Evolutionary conservation across 768 basidiomycete genomes (phyloP).

Genomic region (Suillus subluteus): DNA sequence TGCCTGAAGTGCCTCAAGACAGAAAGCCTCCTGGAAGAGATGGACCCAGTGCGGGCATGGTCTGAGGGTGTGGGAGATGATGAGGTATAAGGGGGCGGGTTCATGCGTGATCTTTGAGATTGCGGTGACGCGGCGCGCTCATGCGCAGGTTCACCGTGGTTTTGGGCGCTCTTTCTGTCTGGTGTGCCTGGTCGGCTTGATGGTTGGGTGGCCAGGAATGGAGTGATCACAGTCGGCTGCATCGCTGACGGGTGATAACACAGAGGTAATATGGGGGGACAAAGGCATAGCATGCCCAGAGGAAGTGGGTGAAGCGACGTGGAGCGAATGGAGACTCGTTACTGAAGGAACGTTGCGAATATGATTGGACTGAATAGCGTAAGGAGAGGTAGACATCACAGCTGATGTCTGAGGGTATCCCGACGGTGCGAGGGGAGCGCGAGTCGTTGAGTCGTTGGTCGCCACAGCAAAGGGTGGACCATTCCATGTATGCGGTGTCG

Average conservation of each 20-base stretch:
- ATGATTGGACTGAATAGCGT: not conserved
- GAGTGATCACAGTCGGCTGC: conserved; percentile 25
- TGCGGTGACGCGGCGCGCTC: conserved; percentile 9
- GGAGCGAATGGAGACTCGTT: conserved; percentile 13
- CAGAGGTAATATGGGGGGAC: not conserved
- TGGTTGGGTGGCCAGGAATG: conserved; percentile 22
- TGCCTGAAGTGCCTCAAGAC: conserved; percentile 10
- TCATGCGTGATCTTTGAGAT: conserved; percentile 23
- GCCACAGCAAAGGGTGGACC: conserved; percentile 6
- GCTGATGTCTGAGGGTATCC: conserved; percentile 8
- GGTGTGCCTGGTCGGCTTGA: conserved; percentile 5
- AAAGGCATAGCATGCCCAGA: conserved; percentile 3
- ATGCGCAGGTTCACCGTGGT: conserved; percentile 4
- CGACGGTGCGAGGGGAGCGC: not conserved
- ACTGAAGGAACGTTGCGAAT: conserved; percentile 18
- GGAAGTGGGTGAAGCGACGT: conserved; percentile 9
- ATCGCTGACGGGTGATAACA: conserved; percentile 17
- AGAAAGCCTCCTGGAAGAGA: conserved; percentile 2
- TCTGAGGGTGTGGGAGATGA: conserved; percentile 6
- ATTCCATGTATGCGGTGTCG: not conserved
- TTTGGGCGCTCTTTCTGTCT: conserved; percentile 14
- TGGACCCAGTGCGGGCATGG: not conserved
- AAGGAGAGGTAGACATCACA: conserved; percentile 2
- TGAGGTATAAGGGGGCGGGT: conserved; percentile 32
- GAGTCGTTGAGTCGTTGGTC: conserved; percentile 6